Base-by-base conservation (phyloP, 2,329 filamentous ascomycete species). In the Sporothrix schenckii region DNA sequence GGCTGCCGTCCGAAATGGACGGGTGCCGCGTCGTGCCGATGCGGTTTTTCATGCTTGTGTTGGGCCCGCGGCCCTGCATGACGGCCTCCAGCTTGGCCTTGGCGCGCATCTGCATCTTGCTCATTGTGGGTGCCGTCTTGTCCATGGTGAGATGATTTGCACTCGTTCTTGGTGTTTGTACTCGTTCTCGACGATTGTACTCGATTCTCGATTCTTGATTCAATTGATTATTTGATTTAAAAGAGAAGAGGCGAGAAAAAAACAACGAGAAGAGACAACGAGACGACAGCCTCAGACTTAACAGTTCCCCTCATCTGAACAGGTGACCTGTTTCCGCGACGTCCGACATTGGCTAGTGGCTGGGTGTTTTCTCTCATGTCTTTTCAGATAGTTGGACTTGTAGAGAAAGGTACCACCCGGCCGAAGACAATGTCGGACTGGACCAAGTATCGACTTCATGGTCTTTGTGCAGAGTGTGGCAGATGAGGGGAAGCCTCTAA, bases 21-120 rank as follows among this genome's bases (percentile, higher is more conserved):
- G 68, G 70, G 9, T 65, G 65, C 14, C 70, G 54, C 34, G 56
- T 19, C 19, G 70, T 39, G 56, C 54, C 63, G 41, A 72, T 70
- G n/a, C 68, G 49, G 65, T 72, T 72, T 24, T 39, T 63, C 5
- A 53, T 52, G 54, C 10, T 30, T 16, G 70, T 66, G 1, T 34
- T 27, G 21, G 58, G 49, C 5, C 65, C 56, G 21, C 65, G 65
- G 58, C 49, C 63, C 13, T 68, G 24, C 47, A 70, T 61, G 39
- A 72, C 68, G 49, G 70, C 68, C 4, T 70, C 70, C 13, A 70
- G 65, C 52, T 70, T 70, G 14, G 50, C 70, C 54, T 70, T 70
- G 49, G 70, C 70, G 21, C 41, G 60, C 21, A 65, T 19, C 34
- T 60, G 56, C n/a, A 53, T n/a, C 50, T 53, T 53, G 50, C 50